Conservation (phyloP, 345 rosid species). For the Excoecaria cochinchinensis region DNA sequence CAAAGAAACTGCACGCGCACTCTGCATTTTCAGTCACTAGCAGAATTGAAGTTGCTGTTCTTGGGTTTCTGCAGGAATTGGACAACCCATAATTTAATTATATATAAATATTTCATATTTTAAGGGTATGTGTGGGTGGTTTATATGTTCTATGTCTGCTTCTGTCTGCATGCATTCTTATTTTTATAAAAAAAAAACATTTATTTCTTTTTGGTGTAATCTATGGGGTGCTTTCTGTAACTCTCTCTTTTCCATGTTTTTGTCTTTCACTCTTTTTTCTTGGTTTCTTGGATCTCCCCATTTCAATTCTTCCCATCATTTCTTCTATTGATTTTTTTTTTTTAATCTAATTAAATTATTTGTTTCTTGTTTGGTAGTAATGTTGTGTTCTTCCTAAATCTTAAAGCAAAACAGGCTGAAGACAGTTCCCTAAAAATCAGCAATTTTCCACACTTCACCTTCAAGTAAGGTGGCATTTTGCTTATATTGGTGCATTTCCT, state of each 20-base stretch:
- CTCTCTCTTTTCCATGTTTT: constrained; percentile 23
- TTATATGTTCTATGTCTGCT: not conserved
- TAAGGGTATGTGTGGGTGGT: no score
- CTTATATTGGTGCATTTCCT: no score
- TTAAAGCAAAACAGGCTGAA: constrained; percentile 11
- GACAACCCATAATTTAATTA: not conserved
- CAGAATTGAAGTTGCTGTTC: constrained; percentile 1
- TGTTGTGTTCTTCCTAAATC: not conserved
- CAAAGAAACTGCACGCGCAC: constrained; percentile 55
- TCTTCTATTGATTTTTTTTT: constrained; percentile 22
- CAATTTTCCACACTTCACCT: constrained; percentile 9
- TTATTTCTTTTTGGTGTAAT: not conserved
- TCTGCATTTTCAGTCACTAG: constrained; percentile 8
- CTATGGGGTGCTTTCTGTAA: not conserved
- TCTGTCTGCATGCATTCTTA: not conserved
- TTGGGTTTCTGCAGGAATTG: constrained; percentile 4
- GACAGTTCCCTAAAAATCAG: constrained; percentile 24
- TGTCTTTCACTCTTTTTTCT: constrained; percentile 31
- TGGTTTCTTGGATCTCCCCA: constrained; percentile 37
- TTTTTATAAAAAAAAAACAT: not conserved
- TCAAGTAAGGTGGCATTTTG: not conserved
- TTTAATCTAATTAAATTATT: not conserved
- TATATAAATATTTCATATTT: no score
- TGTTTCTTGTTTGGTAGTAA: not conserved
- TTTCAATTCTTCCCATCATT: constrained; percentile 24